Base-by-base conservation (phyloP, 352 stramenopile species). In the Phytophthora sp. region DNA sequence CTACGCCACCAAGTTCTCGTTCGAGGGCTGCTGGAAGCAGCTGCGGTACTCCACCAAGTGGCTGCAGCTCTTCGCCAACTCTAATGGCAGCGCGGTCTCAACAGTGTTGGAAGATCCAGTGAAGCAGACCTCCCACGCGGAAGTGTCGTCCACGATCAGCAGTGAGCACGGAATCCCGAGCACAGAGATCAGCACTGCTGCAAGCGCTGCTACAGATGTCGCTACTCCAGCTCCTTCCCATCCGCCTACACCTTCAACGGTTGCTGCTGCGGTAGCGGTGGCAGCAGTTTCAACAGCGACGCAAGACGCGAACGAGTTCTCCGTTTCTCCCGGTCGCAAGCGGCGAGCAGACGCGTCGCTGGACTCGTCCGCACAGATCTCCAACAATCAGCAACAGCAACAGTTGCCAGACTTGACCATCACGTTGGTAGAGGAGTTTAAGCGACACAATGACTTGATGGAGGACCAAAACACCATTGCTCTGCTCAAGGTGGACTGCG, bases 391-490 rank as follows among this genome's bases (percentile, higher is more conserved):
- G 21, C 51, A 35, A 9, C 30, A 43, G 15, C 13, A 21, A 9
- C 67, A 81, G 31, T 37, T 78, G 4, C 64, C 63, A 11, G 64
- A 54, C 15, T 26, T 85, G 8, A 72, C 76, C 2, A 69, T 46
- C 15, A 51, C 62, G 11, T 67, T 89, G 41, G 63, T 82, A 15
- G 72, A 83, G 21, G 76, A 90, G 57, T 64, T 93, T 26, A 64
- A 72, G 41, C 76, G 78, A 17, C 76, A 84, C 15, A 91, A 87
- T 27, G 77, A 89, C 27, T 49, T 93, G 24, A 62, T 93, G 21
- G 84, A 91, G 51, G 84, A 93, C 24, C 79, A 88, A 60, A 93
- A 93, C 37, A 70, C 80, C 21, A 88, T 93, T 41, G 62, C 82
- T 24, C 56, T 93, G 5, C 80, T 93, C 17, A 76, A 75, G 17